Percentiles rank a stretch among this genome's conserved stretches.
These are phyloP conservation scores for Podila epigama DNA, from an alignment of 192 early-diverging fungal species.

Conservation along the genomic window DNA sequence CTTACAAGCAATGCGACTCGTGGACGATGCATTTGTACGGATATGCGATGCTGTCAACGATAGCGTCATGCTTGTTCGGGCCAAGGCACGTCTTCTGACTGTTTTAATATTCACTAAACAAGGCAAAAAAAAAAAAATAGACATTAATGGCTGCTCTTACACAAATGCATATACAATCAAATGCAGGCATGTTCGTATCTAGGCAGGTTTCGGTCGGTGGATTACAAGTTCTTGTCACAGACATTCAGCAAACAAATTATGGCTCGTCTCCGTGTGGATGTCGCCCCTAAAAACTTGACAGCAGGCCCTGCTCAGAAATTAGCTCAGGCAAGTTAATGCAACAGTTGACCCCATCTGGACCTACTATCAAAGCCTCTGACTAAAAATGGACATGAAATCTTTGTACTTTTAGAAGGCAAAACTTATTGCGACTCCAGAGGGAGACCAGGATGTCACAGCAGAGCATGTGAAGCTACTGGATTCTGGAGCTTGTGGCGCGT, in stretches of 20 bases:
- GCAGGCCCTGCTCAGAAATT: constrained; percentile 42
- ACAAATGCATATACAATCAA: background rate
- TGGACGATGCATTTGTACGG: constrained; percentile 82
- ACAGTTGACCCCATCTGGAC: too few species aligned
- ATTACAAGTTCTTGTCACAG: constrained; percentile 64
- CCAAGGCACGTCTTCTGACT: constrained; percentile 52
- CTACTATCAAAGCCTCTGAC: too few species aligned
- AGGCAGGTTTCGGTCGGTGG: constrained; percentile 71
- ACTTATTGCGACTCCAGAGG: constrained; percentile 67
- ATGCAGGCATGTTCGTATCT: constrained; percentile 71
- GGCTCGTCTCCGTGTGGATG: constrained; percentile 63
- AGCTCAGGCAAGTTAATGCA: constrained; percentile 25
- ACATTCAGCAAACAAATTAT: constrained; percentile 85
- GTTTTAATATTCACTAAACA: background rate
- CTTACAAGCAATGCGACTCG: constrained; percentile 46
- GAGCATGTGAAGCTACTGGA: constrained; percentile 76
- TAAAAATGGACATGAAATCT: background rate
- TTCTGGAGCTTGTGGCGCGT: constrained; percentile 88
- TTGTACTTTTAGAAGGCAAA: constrained; percentile 14
- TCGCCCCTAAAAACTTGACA: constrained; percentile 35
- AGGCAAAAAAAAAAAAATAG: background rate
- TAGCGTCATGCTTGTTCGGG: constrained; percentile 69
- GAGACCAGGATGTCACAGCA: constrained; percentile 73
- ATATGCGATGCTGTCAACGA: constrained; percentile 88
- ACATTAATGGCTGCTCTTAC: too few species aligned